These are phyloP conservation scores for Clarireedia paspali DNA, from an alignment of 2,329 filamentous ascomycete species.

Conservation along the genomic window DNA sequence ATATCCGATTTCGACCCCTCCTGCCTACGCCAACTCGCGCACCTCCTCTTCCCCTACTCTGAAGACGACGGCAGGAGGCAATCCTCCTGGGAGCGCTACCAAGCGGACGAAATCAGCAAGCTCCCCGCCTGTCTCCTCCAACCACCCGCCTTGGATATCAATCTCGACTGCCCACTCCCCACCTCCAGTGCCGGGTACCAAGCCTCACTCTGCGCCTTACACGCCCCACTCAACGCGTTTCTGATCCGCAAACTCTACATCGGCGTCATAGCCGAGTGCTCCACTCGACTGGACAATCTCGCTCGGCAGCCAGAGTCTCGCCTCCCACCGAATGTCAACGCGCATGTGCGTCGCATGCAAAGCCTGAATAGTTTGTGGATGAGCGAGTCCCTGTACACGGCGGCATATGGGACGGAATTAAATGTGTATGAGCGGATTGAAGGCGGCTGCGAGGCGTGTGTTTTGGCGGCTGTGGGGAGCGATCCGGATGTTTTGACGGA, in stretches of 20 bases:
- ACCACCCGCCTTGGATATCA: no score
- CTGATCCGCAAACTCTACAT: conserved; percentile 39
- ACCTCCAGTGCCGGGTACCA: neutral
- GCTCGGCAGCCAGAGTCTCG: neutral
- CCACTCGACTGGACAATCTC: conserved; percentile 27
- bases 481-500: conserved; percentile 36
- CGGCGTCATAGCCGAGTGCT: conserved; percentile 37
- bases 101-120: no score
- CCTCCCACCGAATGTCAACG: neutral
- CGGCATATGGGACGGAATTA: conserved; percentile 21
- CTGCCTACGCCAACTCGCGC: no score
- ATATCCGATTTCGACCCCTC: no score
- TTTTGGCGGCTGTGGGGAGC: conserved; percentile 42
- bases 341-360: conserved; percentile 16
- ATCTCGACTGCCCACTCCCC: no score
- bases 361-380: conserved; percentile 30
- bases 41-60: no score
- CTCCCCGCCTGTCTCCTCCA: no score
- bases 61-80: no score
- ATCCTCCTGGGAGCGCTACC: no score
- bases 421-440: conserved; percentile 27
- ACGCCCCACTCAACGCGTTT: conserved; percentile 35
- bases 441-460: conserved; percentile 45
- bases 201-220: conserved; percentile 34
- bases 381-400: conserved; percentile 28